Conservation (phyloP, 257 asterid species). For the Nicotiana noctiflora region DNA sequence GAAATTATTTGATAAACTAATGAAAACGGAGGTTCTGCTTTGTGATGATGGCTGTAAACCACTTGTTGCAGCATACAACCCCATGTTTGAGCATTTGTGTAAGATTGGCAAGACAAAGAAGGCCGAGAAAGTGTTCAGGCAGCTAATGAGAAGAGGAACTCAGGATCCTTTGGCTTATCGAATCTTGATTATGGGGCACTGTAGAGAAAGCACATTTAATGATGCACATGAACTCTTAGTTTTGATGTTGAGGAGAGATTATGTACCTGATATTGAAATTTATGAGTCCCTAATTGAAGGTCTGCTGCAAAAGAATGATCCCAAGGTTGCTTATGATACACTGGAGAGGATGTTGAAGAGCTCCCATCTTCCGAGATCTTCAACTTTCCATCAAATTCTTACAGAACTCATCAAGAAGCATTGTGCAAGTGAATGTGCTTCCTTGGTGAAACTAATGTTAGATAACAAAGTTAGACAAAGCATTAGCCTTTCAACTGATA, state of each 20-base stretch:
- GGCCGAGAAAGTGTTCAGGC: conserved; percentile 72
- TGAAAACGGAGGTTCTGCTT: conserved; percentile 41
- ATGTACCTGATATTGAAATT: conserved; percentile 39
- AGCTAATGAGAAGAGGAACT: conserved; percentile 61
- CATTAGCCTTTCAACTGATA: conserved; percentile 54
- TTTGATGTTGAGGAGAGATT: conserved; percentile 70
- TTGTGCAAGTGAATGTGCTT: conserved; percentile 45
- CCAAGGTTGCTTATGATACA: conserved; percentile 52
- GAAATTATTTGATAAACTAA: conserved; percentile 51
- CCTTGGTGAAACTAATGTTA: conserved; percentile 55
- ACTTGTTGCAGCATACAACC: conserved; percentile 65
- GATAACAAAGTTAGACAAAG: conserved; percentile 54
- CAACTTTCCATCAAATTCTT: conserved; percentile 54
- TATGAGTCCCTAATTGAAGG: conserved; percentile 56
- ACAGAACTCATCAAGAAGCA: conserved; percentile 44
- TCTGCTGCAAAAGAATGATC: conserved; percentile 36
- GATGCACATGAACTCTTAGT: conserved; percentile 53
- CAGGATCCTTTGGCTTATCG: conserved; percentile 64
- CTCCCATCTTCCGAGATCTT: conserved; percentile 52
- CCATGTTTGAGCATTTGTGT: conserved; percentile 57
- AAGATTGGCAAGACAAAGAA: conserved; percentile 49
- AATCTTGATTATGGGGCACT: conserved; percentile 68
- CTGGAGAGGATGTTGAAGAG: conserved; percentile 61
- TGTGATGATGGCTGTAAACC: conserved; percentile 40
- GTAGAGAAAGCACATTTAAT: conserved; percentile 47